phyloP scores from a whole-genome alignment of 179 eudicot genomes.

The Carnegiea gigantea region DNA sequence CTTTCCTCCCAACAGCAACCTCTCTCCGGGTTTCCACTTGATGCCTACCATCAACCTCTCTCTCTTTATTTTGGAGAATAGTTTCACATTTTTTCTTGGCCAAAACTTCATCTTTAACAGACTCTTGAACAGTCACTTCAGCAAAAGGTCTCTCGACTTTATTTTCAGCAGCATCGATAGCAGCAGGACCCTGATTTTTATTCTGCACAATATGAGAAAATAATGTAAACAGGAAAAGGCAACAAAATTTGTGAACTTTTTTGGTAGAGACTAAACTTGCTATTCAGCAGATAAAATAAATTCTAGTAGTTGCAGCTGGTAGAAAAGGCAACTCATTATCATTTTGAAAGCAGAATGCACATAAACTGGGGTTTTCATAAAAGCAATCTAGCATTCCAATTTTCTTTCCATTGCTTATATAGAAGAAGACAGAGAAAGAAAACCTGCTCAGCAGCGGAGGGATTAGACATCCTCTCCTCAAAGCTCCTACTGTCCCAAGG shows the following conservation, averaged over 20 bases:
- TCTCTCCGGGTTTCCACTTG: conserved; percentile 25
- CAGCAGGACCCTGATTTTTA: conserved; percentile 31
- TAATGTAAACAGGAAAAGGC: not conserved
- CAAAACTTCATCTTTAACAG: conserved; percentile 29
- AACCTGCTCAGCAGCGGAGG: conserved; percentile 59
- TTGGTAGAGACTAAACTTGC: not conserved
- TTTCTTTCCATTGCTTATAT: not conserved
- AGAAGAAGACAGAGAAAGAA: not conserved
- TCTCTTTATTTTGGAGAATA: conserved; percentile 24
- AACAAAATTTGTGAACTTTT: not conserved
- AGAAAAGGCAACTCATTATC: not conserved
- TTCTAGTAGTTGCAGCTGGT: not conserved
- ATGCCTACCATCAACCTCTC: conserved; percentile 26
- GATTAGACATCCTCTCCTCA: conserved; percentile 59
- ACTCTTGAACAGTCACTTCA: conserved; percentile 29
- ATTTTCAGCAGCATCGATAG: conserved; percentile 27
- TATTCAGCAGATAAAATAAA: not conserved
- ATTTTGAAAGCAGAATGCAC: not conserved
- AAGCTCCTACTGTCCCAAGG: conserved; percentile 77
- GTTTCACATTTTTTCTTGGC: conserved; percentile 33
- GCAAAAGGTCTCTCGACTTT: conserved; percentile 30
- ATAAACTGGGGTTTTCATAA: not conserved
- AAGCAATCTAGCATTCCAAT: not conserved
- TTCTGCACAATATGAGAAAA: conserved; percentile 40
- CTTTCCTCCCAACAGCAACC: conserved; percentile 27